phyloP scores from a whole-genome alignment of 129 eudicot species.

The Glebionis coronaria region DNA sequence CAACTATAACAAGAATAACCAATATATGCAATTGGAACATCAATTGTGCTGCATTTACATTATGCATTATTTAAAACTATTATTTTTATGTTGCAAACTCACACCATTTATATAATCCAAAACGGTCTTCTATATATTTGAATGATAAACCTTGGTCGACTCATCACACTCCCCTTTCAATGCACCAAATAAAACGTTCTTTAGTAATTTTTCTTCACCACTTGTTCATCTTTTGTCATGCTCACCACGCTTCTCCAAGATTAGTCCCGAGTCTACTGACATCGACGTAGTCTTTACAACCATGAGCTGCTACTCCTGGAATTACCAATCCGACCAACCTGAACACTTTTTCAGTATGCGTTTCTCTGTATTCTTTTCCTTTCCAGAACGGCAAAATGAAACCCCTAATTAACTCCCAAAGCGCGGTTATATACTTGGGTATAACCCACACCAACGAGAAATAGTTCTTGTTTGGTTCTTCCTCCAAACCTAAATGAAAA shows the following conservation, averaged over 20 bases:
- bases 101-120: no score
- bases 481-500: slow-evolving; percentile 39
- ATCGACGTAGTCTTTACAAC: slow-evolving; percentile 62
- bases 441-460: slow-evolving; percentile 51
- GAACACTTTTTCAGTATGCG: slow-evolving; percentile 28
- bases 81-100: no score
- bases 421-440: slow-evolving; percentile 53
- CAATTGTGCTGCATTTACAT: no score
- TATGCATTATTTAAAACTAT: no score
- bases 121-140: no score
- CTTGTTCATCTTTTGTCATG: slow-evolving; percentile 13
- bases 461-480: slow-evolving; percentile 90
- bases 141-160: no score
- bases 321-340: slow-evolving; percentile 50
- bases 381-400: slow-evolving; percentile 49
- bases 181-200: not conserved
- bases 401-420: slow-evolving; percentile 64
- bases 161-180: no score
- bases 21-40: no score
- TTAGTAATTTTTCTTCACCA: not conserved
- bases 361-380: slow-evolving; percentile 61
- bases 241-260: slow-evolving; percentile 19
- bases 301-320: slow-evolving; percentile 69
- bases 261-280: slow-evolving; percentile 43
- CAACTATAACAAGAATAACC: no score